Evolutionary conservation across 2,329 filamentous ascomycete genomes (phyloP).

Genomic region (Fusarium liriodendri): DNA sequence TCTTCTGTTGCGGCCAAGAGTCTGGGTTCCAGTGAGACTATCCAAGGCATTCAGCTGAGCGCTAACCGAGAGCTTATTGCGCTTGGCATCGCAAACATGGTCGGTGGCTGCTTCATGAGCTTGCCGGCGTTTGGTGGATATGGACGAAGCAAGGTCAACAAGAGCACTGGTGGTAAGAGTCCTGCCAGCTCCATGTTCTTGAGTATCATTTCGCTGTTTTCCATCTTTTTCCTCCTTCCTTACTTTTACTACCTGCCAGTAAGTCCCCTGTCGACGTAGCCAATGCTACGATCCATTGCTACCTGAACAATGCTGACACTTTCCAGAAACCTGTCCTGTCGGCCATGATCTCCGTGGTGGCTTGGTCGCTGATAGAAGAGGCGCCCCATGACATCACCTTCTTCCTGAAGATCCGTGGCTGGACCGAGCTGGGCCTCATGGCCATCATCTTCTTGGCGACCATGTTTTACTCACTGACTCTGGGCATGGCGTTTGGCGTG

Average conservation of each 20-base stretch:
- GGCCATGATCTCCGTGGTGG: slow-evolving; percentile 94
- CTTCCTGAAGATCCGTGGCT: slow-evolving; percentile 87
- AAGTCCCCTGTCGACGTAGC: slow-evolving; percentile 51
- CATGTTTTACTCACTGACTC: slow-evolving; percentile 92
- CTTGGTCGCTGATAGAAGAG: slow-evolving; percentile 94
- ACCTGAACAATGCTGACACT: slow-evolving; percentile 5
- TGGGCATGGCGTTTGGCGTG: slow-evolving; percentile 94
- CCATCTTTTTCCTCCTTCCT: slow-evolving; percentile 84
- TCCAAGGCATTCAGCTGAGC: slow-evolving; percentile 85
- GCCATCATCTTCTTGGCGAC: slow-evolving; percentile 89
- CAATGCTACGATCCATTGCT: neutral
- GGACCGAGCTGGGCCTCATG: slow-evolving; percentile 89
- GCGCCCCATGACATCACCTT: slow-evolving; percentile 92
- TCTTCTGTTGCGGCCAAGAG: slow-evolving; percentile 96
- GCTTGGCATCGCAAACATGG: slow-evolving; percentile 88
- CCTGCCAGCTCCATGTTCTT: slow-evolving; percentile 94
- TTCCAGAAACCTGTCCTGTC: slow-evolving; percentile 89
- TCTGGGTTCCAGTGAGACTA: slow-evolving; percentile 75
- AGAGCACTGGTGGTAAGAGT: slow-evolving; percentile 88
- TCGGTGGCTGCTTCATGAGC: slow-evolving; percentile 91
- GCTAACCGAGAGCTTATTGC: slow-evolving; percentile 95
- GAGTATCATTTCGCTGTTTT: slow-evolving; percentile 83
- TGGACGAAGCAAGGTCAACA: slow-evolving; percentile 94
- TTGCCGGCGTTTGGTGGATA: slow-evolving; percentile 96
- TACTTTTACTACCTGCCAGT: slow-evolving; percentile 97